Evolutionary conservation across 1,284 basidiomycete genomes (phyloP).

Genomic region (Cutaneotrichosporon spelunceum): DNA sequence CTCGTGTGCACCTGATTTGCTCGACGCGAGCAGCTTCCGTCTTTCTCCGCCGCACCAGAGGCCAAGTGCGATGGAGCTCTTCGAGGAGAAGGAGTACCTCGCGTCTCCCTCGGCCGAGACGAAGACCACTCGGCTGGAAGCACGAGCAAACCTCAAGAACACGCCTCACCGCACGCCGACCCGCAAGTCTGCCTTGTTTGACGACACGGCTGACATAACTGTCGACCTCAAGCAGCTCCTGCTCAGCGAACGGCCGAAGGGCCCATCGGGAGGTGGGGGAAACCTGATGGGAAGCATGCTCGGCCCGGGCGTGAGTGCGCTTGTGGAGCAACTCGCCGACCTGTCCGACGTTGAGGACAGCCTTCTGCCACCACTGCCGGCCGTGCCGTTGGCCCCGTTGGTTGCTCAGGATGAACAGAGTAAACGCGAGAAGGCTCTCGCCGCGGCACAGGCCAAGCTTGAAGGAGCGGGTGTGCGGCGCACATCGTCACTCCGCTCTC

Average conservation of each 20-base stretch:
- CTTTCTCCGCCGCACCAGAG: constrained; percentile 17
- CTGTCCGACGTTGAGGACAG: constrained; percentile 12
- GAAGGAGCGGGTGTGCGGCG: neutral
- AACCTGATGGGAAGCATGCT: constrained; percentile 30
- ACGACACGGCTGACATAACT: constrained; percentile 29
- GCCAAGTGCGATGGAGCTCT: neutral
- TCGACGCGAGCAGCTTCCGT: constrained; percentile 20
- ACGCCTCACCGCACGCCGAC: neutral
- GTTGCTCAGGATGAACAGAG: neutral
- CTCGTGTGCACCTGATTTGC: constrained; percentile 6
- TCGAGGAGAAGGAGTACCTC: constrained; percentile 3
- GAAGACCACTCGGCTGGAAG: neutral
- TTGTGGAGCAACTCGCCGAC: constrained; percentile 13
- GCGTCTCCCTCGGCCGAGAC: neutral
- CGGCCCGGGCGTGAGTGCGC: neutral
- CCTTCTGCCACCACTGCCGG: neutral
- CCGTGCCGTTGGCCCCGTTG: neutral
- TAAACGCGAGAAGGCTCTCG: neutral
- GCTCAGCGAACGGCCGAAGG: constrained; percentile 31
- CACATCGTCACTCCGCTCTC: neutral
- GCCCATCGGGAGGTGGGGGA: constrained; percentile 39
- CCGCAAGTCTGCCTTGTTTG: neutral
- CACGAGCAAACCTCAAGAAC: neutral
- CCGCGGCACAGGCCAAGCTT: neutral
- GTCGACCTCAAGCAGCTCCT: constrained; percentile 40